Conservation (phyloP, 495 filamentous ascomycete species). For the Durotheca rogersii region DNA sequence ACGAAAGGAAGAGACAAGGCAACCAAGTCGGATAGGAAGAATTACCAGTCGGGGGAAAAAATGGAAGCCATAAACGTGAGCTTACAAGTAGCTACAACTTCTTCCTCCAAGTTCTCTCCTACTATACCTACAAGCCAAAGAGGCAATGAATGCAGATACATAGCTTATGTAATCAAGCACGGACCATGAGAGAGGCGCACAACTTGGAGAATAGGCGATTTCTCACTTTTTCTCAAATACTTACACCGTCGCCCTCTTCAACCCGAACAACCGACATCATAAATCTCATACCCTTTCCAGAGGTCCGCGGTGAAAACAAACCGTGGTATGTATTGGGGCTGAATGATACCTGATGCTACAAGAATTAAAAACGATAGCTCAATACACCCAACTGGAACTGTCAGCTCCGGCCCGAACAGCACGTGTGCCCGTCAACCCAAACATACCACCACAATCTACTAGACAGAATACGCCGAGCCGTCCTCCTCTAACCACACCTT, state of each 20-base stretch:
- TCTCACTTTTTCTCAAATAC: constrained; percentile 1
- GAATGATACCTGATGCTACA: constrained; percentile 11
- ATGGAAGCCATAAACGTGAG: no score
- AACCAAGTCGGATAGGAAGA: no score
- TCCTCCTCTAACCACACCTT: constrained; percentile 28
- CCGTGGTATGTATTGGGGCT: constrained; percentile 7
- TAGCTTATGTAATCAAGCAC: constrained; percentile 18
- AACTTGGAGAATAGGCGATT: constrained; percentile 9
- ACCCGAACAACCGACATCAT: no score
- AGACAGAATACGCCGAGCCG: constrained; percentile 27
- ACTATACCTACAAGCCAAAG: no score
- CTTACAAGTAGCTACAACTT: no score
- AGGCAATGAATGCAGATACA: no score
- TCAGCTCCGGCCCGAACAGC: constrained; percentile 5
- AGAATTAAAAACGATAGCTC: constrained; percentile 9
- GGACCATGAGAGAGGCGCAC: constrained; percentile 12
- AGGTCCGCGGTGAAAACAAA: not conserved
- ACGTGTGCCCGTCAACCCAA: not conserved
- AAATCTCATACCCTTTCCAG: no score
- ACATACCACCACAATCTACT: constrained; percentile 6
- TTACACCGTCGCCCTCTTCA: not conserved
- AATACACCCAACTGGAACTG: constrained; percentile 4
- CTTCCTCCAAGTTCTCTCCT: no score
- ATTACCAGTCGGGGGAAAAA: no score
- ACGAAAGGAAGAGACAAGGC: no score